Evolutionary conservation across 2,329 filamentous ascomycete species (phyloP), one percentile per base, ranked within the genome.

Genomic region (Arthrobotrys entomopaga): DNA sequence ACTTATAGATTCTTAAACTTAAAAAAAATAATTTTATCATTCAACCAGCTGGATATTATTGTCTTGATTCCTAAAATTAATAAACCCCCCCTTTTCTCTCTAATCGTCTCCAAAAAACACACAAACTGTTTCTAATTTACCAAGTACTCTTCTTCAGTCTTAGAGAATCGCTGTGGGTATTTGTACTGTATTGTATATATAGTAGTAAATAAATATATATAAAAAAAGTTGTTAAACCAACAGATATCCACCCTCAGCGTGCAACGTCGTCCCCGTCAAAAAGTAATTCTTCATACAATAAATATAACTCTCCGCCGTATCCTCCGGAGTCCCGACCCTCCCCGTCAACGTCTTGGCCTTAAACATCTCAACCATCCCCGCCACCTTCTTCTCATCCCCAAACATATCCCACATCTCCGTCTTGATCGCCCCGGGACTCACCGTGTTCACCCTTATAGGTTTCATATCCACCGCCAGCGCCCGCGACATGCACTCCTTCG

Each of bases 381-480:
- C 56, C 22, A 76, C 76, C 48, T 76, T 48, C 34, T 80, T 77
- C 15, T 77, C 79, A 3, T 79, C 20, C 82, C 65, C 65, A 38
- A 70, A 64, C 8, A 75, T 61, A 5, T 79, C 79, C 79, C 80
- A 84, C 29, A 85, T 63, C 48, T 83, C 83, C 4, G 86, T 88
- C 43, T 83, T 79, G 0, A 86, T 82, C 0, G 83, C 81, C 0
- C 88, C 89, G 0, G 88, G 87, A 61, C 81, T 82, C 0, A 91
- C 86, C 0, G 85, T 78, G 78, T 91, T 91, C 24, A 90, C 88
- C 1, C 89, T 81, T 7, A 90, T 80, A 0, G 89, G 89, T 75
- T 84, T 84, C 65, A 91, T 78, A 77, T 91, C 88, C 34, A 90
- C 77, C 1, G 89, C 89, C 38, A 91, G 80, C 2, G 83, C 84